Conservation (phyloP, 1,139 yeast genomes). For the Arxiozyma heterogenica region DNA sequence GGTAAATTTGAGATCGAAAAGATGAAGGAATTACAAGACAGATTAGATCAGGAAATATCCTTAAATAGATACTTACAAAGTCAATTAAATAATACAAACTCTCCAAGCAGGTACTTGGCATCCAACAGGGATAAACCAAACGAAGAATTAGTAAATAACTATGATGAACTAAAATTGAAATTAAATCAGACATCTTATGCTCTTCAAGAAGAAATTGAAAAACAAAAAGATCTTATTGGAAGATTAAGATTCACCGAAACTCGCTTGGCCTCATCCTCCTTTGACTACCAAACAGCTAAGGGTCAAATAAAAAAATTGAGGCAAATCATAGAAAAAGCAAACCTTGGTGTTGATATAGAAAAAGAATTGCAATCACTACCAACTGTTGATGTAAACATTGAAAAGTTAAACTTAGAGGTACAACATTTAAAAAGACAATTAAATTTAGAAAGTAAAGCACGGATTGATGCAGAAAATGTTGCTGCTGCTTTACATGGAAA, state of each 20-base stretch:
- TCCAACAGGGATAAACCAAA: conserved; percentile 10
- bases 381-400: conserved; percentile 27
- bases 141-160: conserved; percentile 36
- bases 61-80: conserved; percentile 24
- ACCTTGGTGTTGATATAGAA: conserved; percentile 25
- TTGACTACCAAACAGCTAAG: conserved; percentile 40
- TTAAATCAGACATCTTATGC: conserved; percentile 46
- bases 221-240: conserved; percentile 45
- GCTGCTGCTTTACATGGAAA: conserved; percentile 27
- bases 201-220: conserved; percentile 45
- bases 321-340: conserved; percentile 23
- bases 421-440: conserved; percentile 35
- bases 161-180: conserved; percentile 42
- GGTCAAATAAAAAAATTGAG: conserved; percentile 35
- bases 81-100: conserved; percentile 10
- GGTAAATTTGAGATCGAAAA: background rate
- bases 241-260: conserved; percentile 52
- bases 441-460: conserved; percentile 31
- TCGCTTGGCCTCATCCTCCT: conserved; percentile 44
- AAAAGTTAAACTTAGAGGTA: conserved; percentile 29
- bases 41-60: conserved; percentile 23
- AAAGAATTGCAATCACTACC: conserved; percentile 18
- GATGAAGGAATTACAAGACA: conserved; percentile 22
- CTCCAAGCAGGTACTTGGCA: background rate
- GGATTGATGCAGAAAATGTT: conserved; percentile 27